These are phyloP conservation scores for Sporisorium exsertum DNA, from an alignment of 1,284 basidiomycete species.

Conservation along the genomic window DNA sequence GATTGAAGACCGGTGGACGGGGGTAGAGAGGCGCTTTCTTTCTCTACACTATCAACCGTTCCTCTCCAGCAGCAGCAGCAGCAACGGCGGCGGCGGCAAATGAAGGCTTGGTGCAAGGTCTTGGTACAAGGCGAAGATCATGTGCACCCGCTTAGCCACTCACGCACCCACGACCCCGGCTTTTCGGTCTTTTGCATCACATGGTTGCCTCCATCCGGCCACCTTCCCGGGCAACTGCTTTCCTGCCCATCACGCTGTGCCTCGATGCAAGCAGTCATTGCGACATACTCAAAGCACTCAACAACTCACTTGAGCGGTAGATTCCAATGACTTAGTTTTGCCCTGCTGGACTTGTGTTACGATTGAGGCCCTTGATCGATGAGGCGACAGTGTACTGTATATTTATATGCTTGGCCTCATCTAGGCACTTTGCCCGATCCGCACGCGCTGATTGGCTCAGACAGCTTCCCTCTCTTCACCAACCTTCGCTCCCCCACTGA, in stretches of 20 bases:
- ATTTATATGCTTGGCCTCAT: background rate
- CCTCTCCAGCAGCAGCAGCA: background rate
- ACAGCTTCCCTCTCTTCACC: background rate
- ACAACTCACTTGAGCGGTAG: background rate
- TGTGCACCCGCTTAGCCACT: background rate
- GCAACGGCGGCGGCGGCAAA: background rate
- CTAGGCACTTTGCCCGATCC: background rate
- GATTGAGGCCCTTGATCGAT: background rate
- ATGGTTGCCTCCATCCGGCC: slow-evolving; percentile 1
- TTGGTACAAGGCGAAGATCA: slow-evolving; percentile 2
- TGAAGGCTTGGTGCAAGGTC: too few species aligned
- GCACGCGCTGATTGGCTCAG: background rate
- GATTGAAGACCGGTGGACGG: background rate
- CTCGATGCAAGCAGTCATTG: background rate
- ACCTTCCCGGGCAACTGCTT: background rate
- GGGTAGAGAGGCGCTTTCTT: background rate
- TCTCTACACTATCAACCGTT: too few species aligned
- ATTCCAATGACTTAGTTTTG: background rate
- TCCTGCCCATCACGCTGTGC: too few species aligned
- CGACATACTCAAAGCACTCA: background rate
- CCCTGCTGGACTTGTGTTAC: background rate
- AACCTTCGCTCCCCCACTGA: background rate
- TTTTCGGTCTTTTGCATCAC: slow-evolving; percentile 23
- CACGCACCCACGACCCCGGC: background rate
- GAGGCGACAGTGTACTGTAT: background rate